A percentile compares a stretch with the other conserved stretches of the same genome.
Evolutionary conservation across 2,329 filamentous ascomycete species (phyloP).

Genomic region (Claviceps maximensis): DNA sequence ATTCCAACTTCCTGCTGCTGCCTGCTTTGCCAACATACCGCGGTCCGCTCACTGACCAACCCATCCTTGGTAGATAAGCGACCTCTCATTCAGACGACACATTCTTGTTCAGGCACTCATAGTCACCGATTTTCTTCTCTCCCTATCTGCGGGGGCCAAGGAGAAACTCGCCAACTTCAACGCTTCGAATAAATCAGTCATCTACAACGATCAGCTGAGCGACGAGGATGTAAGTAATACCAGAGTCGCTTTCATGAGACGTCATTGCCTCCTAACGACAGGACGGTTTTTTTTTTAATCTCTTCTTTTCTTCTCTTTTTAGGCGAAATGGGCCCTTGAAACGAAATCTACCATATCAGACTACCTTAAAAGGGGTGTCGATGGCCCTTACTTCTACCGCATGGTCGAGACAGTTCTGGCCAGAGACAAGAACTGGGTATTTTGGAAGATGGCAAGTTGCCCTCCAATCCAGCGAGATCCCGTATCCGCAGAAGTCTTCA

Average conservation of each 20-base stretch:
- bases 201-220: constrained; percentile 63
- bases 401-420: constrained; percentile 95
- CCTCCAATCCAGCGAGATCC: constrained; percentile 69
- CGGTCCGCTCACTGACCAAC: not conserved
- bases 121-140: constrained; percentile 88
- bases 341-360: constrained; percentile 69
- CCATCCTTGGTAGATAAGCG: constrained; percentile 52
- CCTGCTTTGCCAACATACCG: not conserved
- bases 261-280: not conserved
- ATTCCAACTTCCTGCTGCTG: not conserved
- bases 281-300: not conserved
- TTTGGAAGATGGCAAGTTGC: constrained; percentile 94
- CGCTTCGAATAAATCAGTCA: constrained; percentile 69
- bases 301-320: not conserved
- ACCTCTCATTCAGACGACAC: constrained; percentile 86
- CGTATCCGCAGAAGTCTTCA: constrained; percentile 55
- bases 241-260: not conserved
- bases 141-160: constrained; percentile 69
- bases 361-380: constrained; percentile 67
- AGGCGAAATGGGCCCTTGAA: constrained; percentile 71
- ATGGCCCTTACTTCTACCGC: constrained; percentile 86
- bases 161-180: constrained; percentile 58
- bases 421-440: constrained; percentile 95
- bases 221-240: constrained; percentile 63
- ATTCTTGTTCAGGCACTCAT: constrained; percentile 93